Conservation (phyloP, 345 rosid species). For the Fremontodendron californicum region DNA sequence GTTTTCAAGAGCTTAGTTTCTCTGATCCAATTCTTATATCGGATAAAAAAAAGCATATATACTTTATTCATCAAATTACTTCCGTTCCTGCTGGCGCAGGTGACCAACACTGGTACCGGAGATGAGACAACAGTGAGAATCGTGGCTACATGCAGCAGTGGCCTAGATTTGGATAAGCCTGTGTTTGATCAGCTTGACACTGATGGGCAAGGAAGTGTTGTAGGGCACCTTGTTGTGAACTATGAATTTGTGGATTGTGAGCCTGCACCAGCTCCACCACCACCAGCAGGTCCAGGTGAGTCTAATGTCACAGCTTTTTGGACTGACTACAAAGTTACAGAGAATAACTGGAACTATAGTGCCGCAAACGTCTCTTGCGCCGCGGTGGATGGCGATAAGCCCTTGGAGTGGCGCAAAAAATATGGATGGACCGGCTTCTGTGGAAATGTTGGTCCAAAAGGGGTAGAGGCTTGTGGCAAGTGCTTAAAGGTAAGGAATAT, state of each 20-base stretch:
- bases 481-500: constrained; percentile 41
- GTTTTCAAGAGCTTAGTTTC: neutral
- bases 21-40: too few relatives aligned
- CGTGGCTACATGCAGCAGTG: neutral
- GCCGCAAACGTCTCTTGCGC: constrained; percentile 24
- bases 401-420: constrained; percentile 49
- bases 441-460: constrained; percentile 42
- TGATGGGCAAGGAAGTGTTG: constrained; percentile 18
- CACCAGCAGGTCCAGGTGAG: neutral
- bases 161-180: neutral
- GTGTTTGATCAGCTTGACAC: neutral
- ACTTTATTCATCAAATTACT: too few relatives aligned
- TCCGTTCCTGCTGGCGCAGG: too few relatives aligned
- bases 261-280: neutral
- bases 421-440: constrained; percentile 68
- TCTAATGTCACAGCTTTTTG: neutral
- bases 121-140: constrained; percentile 4
- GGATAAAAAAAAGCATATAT: too few relatives aligned
- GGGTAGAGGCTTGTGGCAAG: constrained; percentile 48
- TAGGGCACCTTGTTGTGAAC: constrained; percentile 36
- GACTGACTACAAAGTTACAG: neutral
- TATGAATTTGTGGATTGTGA: constrained; percentile 38
- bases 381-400: constrained; percentile 53
- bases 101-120: constrained; percentile 33
- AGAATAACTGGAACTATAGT: neutral